Conservation (phyloP, 2,329 filamentous ascomycete species). For the Epicoccum sorghinum region DNA sequence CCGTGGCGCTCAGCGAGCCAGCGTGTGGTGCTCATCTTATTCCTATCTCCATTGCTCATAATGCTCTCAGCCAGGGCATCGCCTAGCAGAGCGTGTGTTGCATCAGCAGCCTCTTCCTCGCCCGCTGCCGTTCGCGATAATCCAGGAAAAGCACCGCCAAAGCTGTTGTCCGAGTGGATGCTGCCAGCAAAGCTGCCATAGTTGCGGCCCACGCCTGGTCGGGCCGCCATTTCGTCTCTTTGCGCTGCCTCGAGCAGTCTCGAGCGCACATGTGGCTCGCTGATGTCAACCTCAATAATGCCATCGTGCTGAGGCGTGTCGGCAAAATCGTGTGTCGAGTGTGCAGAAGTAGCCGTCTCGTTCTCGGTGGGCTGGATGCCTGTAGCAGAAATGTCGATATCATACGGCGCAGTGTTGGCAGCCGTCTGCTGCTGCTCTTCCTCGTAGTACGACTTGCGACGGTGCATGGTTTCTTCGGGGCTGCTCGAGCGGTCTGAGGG, state of each 20-base stretch:
- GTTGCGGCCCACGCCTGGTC: constrained; percentile 59
- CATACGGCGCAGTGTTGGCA: constrained; percentile 7
- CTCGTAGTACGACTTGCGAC: constrained; percentile 25
- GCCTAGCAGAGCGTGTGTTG: constrained; percentile 48
- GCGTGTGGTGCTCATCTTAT: constrained; percentile 75
- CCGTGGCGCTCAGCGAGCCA: constrained; percentile 75
- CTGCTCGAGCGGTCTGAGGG: constrained; percentile 50
- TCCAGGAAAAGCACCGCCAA: constrained; percentile 46
- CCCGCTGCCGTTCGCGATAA: constrained; percentile 30
- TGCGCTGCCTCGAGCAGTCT: constrained; percentile 47
- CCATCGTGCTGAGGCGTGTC: constrained; percentile 20
- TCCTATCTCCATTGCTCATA: constrained; percentile 51
- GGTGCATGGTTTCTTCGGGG: constrained; percentile 49
- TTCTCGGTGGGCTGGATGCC: constrained; percentile 33
- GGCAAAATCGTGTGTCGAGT: constrained; percentile 1
- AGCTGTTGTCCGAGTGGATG: constrained; percentile 52
- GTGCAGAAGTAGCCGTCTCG: constrained; percentile 24
- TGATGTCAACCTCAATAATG: constrained; percentile 32
- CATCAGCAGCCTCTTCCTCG: constrained; percentile 39
- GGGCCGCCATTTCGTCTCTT: constrained; percentile 52
- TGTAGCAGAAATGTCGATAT: constrained; percentile 28
- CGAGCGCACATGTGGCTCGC: constrained; percentile 46
- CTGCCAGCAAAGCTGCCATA: constrained; percentile 62
- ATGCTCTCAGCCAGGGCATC: constrained; percentile 54
- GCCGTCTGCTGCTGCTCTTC: constrained; percentile 21